These are phyloP conservation scores for Stagonosporopsis cucurbitacearum DNA, from an alignment of 2,329 filamentous ascomycete genomes.

Conservation along the genomic window DNA sequence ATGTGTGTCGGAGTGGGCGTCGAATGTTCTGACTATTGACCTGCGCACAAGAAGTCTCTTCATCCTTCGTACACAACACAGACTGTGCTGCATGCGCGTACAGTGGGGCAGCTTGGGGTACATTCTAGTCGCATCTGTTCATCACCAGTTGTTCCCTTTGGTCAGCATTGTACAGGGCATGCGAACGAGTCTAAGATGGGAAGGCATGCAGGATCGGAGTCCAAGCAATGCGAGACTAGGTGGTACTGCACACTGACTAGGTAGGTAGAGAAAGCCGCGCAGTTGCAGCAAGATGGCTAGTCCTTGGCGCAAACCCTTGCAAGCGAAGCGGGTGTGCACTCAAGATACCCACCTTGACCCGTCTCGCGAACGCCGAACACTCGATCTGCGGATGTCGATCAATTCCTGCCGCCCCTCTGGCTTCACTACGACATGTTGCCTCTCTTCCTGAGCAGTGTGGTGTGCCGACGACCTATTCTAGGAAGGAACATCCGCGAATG, in stretches of 20 bases:
- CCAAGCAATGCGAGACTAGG: constrained; percentile 1
- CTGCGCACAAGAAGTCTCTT: not conserved
- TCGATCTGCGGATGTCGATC: constrained; percentile 2
- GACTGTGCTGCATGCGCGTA: not conserved
- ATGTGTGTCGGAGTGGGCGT: not conserved
- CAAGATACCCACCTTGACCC: constrained; percentile 6
- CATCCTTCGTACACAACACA: not conserved
- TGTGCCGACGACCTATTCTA: too few species aligned
- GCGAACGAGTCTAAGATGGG: constrained; percentile 16
- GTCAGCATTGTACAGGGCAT: constrained; percentile 10
- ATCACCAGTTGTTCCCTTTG: not conserved
- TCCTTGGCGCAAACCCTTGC: constrained; percentile 6
- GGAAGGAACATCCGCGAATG: not conserved
- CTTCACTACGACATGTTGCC: not conserved
- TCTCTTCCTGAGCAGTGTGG: not conserved
- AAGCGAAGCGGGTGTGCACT: constrained; percentile 6
- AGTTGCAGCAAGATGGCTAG: not conserved
- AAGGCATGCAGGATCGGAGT: constrained; percentile 11
- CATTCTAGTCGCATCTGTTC: not conserved
- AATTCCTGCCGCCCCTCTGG: constrained; percentile 1
- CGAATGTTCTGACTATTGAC: not conserved
- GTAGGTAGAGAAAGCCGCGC: constrained; percentile 9
- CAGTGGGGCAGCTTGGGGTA: not conserved
- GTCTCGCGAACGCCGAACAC: constrained; percentile 10
- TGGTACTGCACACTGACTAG: not conserved